A percentile compares a stretch with the other conserved stretches of the same genome.
phyloP scores from a whole-genome alignment of 495 filamentous ascomycete genomes.

The Penicilliopsis zonata region DNA sequence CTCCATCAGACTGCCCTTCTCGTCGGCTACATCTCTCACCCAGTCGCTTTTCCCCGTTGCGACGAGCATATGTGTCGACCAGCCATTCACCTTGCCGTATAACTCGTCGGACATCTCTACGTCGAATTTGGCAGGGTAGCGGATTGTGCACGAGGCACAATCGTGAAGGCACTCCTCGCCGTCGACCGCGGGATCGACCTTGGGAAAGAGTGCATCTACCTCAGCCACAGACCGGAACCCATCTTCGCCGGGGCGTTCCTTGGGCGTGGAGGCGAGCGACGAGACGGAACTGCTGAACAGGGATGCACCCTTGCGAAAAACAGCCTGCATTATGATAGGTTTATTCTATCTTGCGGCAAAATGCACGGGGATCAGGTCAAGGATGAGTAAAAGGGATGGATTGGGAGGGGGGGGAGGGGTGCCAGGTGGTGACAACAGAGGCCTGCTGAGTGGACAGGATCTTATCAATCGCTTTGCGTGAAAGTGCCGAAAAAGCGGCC shows the following conservation, averaged over 20 bases:
- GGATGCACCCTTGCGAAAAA: conserved; percentile 25
- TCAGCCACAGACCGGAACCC: conserved; percentile 30
- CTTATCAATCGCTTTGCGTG: conserved; percentile 24
- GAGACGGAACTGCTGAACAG: conserved; percentile 24
- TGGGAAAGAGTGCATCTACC: conserved; percentile 25
- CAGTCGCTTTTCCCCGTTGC: conserved; percentile 94
- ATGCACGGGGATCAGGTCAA: no score
- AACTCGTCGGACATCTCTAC: conserved; percentile 69
- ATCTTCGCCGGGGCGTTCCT: conserved; percentile 10
- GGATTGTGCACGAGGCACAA: conserved; percentile 70
- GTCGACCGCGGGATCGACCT: conserved; percentile 59
- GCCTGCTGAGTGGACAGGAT: no score
- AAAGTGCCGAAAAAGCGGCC: no score
- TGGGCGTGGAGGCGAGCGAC: conserved; percentile 5
- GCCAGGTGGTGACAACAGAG: no score
- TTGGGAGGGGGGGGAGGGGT: no score
- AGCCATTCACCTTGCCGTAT: conserved; percentile 81
- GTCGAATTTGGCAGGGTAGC: conserved; percentile 62
- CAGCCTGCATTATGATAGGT: conserved; percentile 19
- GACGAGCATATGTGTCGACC: conserved; percentile 80
- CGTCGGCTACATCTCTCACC: conserved; percentile 80
- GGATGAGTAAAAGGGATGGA: background rate
- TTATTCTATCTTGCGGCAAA: no score
- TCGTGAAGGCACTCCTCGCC: conserved; percentile 85
- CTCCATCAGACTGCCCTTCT: conserved; percentile 91